Evolutionary conservation across 768 basidiomycete genomes (phyloP).

Genomic region (Suillus sp.): DNA sequence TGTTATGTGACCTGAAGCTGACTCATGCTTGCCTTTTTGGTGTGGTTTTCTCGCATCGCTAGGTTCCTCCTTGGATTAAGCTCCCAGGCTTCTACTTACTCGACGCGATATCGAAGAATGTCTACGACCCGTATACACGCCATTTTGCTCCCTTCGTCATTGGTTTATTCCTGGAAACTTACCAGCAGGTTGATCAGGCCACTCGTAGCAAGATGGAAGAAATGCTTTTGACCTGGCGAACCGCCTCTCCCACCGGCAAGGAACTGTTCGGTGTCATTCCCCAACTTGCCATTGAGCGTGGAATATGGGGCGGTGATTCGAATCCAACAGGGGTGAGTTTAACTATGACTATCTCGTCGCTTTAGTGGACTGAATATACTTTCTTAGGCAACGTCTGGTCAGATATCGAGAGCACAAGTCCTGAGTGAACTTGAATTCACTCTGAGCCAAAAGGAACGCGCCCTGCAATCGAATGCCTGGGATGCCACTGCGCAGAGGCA

Average conservation of each 20-base stretch:
- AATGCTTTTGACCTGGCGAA: conserved; percentile 94
- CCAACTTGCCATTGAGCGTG: conserved; percentile 82
- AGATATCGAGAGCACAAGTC: conserved; percentile 77
- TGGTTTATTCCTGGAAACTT: conserved; percentile 84
- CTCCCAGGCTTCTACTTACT: conserved; percentile 93
- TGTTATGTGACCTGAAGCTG: conserved; percentile 49
- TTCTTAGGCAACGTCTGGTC: conserved; percentile 40
- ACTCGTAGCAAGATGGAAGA: conserved; percentile 97
- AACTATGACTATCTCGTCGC: neutral
- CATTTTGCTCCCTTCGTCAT: conserved; percentile 83
- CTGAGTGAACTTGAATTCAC: conserved; percentile 82
- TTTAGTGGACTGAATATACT: conserved; percentile 14
- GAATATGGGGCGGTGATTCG: conserved; percentile 71
- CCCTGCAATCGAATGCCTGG: conserved; percentile 69
- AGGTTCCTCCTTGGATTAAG: conserved; percentile 91
- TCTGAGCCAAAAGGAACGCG: conserved; percentile 77
- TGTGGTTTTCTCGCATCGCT: conserved; percentile 23
- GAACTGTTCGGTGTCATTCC: conserved; percentile 84
- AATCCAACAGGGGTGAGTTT: conserved; percentile 43
- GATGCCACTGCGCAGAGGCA: conserved; percentile 71
- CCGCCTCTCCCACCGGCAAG: conserved; percentile 74
- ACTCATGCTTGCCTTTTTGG: conserved; percentile 55
- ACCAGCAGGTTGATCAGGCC: conserved; percentile 78
- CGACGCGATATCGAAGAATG: conserved; percentile 97
- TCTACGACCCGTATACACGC: conserved; percentile 88